Evolutionary conservation across 495 filamentous ascomycete genomes (phyloP).

Genomic region (Trichoderma virens): DNA sequence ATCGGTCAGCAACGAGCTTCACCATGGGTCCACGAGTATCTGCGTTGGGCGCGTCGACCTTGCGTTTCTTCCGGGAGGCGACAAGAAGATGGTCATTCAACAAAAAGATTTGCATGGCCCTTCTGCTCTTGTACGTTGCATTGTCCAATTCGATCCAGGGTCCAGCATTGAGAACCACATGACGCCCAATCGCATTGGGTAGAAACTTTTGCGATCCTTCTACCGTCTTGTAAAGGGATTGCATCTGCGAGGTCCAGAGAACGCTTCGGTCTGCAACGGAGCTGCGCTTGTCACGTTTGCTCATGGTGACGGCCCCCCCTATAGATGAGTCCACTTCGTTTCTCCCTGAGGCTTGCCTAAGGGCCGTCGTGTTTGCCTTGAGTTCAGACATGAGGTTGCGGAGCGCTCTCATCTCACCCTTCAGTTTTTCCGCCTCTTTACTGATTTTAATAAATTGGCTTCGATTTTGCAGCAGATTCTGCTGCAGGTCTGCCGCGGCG

Average conservation of each 20-base stretch:
- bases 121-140: constrained; percentile 85
- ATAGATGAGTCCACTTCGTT: constrained; percentile 18
- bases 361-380: constrained; percentile 59
- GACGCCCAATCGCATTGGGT: constrained; percentile 80
- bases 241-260: constrained; percentile 87
- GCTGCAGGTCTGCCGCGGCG: constrained; percentile 82
- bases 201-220: constrained; percentile 96
- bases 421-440: constrained; percentile 96
- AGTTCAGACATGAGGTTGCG: constrained; percentile 84
- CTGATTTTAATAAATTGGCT: constrained; percentile 99
- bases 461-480: constrained; percentile 95
- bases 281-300: constrained; percentile 62
- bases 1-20: constrained; percentile 85
- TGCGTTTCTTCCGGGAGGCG: constrained; percentile 84
- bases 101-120: constrained; percentile 80
- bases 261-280: constrained; percentile 93
- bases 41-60: constrained; percentile 57
- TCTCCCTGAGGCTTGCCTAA: constrained; percentile 59
- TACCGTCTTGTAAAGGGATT: constrained; percentile 84
- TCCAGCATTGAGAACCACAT: constrained; percentile 82
- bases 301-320: constrained; percentile 39
- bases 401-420: constrained; percentile 88
- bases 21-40: constrained; percentile 55
- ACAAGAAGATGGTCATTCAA: constrained; percentile 93
- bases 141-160: constrained; percentile 95